Evolutionary conservation across 768 basidiomycete genomes (phyloP).

Genomic region (Suillus sp.): DNA sequence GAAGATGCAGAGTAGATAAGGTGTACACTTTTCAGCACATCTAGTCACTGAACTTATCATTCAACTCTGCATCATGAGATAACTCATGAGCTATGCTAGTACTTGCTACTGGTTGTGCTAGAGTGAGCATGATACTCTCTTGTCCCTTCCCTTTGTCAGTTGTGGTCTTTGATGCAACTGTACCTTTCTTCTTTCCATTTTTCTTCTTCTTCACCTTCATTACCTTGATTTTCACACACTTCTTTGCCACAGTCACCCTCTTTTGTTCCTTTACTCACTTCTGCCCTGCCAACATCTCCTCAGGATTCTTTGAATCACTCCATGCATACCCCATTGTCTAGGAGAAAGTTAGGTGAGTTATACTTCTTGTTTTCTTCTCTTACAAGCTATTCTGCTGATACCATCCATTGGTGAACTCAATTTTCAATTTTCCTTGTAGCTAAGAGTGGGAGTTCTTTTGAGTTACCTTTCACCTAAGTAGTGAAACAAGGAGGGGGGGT

Average conservation of each 20-base stretch:
- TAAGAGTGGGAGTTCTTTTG: background rate
- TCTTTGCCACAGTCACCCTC: background rate
- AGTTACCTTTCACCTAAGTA: background rate
- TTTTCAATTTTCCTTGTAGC: slow-evolving; percentile 6
- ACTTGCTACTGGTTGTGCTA: background rate
- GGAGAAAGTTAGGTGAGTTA: too few relatives aligned
- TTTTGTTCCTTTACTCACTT: background rate
- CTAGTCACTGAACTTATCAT: background rate
- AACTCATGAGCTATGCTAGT: background rate
- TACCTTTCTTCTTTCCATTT: background rate
- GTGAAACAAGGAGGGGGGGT: background rate
- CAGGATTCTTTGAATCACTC: slow-evolving; percentile 12
- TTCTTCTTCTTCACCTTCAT: background rate
- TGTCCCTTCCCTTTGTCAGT: background rate
- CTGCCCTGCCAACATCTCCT: slow-evolving; percentile 2
- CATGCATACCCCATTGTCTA: background rate
- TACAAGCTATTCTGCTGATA: slow-evolving; percentile 22
- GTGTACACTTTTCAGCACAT: background rate
- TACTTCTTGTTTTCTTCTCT: slow-evolving; percentile 14
- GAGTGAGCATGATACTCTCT: slow-evolving; percentile 1
- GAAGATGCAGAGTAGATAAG: background rate
- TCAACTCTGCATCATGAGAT: background rate
- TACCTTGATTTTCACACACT: background rate
- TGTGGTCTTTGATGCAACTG: background rate
- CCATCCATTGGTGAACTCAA: slow-evolving; percentile 27